A percentile compares a stretch with the other conserved stretches of the same genome.
Conservation (phyloP, 352 stramenopile species). For the Saprolegnia diclina region DNA sequence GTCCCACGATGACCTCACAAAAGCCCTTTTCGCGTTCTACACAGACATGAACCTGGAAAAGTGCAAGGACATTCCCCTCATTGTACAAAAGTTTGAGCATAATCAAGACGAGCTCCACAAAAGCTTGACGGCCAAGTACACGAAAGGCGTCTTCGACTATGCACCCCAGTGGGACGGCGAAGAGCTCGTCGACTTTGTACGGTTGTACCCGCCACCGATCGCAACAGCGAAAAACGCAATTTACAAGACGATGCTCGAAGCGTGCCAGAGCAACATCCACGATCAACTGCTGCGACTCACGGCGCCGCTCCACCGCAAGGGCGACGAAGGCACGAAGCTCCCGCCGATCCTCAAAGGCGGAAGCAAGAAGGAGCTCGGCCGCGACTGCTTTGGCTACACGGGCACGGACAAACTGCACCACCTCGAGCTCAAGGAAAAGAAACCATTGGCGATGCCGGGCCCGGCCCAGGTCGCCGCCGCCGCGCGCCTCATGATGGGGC, state of each 20-base stretch:
- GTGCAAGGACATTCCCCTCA: conserved; percentile 60
- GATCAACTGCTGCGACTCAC: conserved; percentile 78
- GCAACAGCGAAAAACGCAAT: conserved; percentile 40
- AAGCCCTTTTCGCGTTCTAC: conserved; percentile 52
- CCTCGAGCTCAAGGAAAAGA: conserved; percentile 48
- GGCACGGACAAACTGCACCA: conserved; percentile 71
- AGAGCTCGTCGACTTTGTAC: conserved; percentile 53
- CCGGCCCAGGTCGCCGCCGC: conserved; percentile 70
- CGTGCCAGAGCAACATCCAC: conserved; percentile 71
- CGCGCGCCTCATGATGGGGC: conserved; percentile 74
- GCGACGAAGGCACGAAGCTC: conserved; percentile 37
- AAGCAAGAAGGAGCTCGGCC: conserved; percentile 46
- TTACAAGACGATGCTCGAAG: conserved; percentile 74
- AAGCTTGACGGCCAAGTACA: conserved; percentile 65
- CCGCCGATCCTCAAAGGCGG: conserved; percentile 51
- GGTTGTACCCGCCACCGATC: conserved; percentile 55
- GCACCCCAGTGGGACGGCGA: conserved; percentile 32
- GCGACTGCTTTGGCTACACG: conserved; percentile 75
- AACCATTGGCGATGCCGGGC: conserved; percentile 50
- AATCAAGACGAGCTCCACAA: conserved; percentile 57
- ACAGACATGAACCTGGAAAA: conserved; percentile 48
- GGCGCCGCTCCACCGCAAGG: conserved; percentile 59
- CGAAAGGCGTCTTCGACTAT: conserved; percentile 39
- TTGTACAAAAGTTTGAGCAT: conserved; percentile 59
- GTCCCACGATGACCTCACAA: conserved; percentile 35